Conservation (phyloP, 345 rosid species). For the Rhodomyrtus tomentosa region DNA sequence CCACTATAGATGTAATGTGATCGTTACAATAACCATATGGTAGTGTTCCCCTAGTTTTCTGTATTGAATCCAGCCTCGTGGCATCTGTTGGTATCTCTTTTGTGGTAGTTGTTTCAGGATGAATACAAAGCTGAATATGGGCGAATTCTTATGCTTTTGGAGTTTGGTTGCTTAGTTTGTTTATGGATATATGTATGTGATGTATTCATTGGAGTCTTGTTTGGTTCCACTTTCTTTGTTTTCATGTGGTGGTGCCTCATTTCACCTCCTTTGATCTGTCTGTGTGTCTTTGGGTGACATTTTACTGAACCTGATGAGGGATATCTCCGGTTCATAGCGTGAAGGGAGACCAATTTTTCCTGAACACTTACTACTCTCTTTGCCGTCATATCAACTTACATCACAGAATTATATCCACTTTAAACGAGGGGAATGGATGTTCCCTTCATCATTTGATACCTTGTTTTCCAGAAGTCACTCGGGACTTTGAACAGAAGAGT, state of each 20-base stretch:
- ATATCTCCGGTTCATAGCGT: background rate
- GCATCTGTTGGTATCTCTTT: background rate
- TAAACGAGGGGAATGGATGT: background rate
- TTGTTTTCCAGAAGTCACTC: background rate
- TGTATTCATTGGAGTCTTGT: background rate
- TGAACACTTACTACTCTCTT: background rate
- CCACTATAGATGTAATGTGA: background rate
- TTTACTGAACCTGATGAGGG: background rate
- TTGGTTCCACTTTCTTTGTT: background rate
- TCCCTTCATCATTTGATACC: background rate
- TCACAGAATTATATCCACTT: background rate
- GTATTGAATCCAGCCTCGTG: background rate
- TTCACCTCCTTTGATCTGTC: background rate
- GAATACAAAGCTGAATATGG: background rate
- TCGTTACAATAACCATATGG: background rate
- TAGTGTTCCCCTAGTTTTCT: background rate
- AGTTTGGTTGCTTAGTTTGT: background rate
- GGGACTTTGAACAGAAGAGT: background rate
- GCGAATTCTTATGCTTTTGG: background rate
- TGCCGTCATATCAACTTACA: too few species aligned
- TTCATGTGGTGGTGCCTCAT: background rate
- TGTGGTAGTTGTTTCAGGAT: background rate
- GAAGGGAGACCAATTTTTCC: background rate
- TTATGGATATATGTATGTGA: background rate
- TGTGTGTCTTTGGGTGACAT: background rate